A percentile compares a stretch with the other conserved stretches of the same genome.
These are phyloP conservation scores for Aspergillus ustus DNA, from an alignment of 2,329 filamentous ascomycete genomes.

Conservation along the genomic window DNA sequence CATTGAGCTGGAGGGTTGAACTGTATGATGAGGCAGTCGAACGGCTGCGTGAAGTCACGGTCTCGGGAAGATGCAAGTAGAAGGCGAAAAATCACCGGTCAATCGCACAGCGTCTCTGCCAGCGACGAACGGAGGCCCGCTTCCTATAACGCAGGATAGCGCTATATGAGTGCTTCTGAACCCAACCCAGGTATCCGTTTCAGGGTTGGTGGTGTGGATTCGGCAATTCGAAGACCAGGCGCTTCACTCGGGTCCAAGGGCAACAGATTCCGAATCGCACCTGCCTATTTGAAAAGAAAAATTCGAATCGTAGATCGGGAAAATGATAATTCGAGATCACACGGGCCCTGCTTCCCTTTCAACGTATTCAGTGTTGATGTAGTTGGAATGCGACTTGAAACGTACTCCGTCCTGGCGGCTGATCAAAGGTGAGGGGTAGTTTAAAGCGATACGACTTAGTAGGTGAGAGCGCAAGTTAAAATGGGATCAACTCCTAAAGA, in stretches of 20 bases:
- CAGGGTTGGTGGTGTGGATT: conserved; percentile 11
- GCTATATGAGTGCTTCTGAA: not conserved
- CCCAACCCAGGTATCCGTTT: conserved; percentile 11
- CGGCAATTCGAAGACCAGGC: not conserved
- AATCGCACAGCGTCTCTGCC: not conserved
- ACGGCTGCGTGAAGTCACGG: not conserved
- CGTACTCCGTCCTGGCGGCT: conserved; percentile 7
- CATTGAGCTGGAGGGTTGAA: not conserved
- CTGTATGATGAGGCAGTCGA: not conserved
- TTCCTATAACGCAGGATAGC: not conserved
- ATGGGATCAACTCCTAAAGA: not conserved
- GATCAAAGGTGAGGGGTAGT: conserved; percentile 12
- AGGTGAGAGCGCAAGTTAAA: not conserved
- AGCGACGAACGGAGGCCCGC: not conserved
- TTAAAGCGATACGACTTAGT: conserved; percentile 18
- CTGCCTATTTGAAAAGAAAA: not conserved
- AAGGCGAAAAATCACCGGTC: not conserved
- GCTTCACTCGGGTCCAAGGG: not conserved
- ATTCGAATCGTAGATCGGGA: not conserved
- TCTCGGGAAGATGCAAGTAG: not conserved
- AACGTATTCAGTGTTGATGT: conserved; percentile 10
- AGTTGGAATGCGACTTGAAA: not conserved
- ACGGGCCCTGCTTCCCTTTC: not conserved
- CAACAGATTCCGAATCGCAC: not conserved
- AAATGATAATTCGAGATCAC: not conserved